Conservation (phyloP, 2,329 filamentous ascomycete genomes). For the Emydomyces testavorans region DNA sequence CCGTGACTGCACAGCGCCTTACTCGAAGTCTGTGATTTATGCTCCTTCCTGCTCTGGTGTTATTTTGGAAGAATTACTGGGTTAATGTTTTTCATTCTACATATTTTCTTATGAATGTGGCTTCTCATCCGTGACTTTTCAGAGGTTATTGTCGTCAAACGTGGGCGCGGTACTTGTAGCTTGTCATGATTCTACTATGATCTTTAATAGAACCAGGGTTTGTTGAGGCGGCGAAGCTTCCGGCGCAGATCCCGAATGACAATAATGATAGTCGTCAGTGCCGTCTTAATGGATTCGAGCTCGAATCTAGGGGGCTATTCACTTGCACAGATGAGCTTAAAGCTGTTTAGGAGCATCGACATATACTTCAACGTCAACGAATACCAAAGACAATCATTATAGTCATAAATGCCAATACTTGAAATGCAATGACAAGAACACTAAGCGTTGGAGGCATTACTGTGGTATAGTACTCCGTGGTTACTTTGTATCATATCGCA, state of each 20-base stretch:
- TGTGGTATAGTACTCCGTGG: too few relatives aligned
- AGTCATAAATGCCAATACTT: too few relatives aligned
- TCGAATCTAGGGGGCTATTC: too few relatives aligned
- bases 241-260: background rate
- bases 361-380: too few relatives aligned
- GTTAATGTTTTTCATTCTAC: constrained; percentile 7
- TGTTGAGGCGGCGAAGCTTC: background rate
- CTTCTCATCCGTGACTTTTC: constrained; percentile 2
- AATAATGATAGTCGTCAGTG: constrained; percentile 1
- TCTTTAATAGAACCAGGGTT: constrained; percentile 8
- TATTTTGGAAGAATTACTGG: constrained; percentile 12
- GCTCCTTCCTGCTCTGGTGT: constrained; percentile 9
- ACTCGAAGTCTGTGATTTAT: constrained; percentile 8
- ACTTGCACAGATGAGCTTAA: too few relatives aligned
- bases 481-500: too few relatives aligned
- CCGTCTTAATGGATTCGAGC: background rate
- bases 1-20: constrained; percentile 5
- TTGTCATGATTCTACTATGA: constrained; percentile 5
- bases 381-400: too few relatives aligned
- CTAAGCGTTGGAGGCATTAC: too few relatives aligned
- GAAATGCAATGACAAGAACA: too few relatives aligned
- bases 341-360: too few relatives aligned
- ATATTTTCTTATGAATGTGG: constrained; percentile 11
- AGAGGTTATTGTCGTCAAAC: constrained; percentile 10
- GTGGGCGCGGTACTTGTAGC: constrained; percentile 9